Conservation (phyloP, 805 yeast genomes). For the Yarrowia alimentaria region DNA sequence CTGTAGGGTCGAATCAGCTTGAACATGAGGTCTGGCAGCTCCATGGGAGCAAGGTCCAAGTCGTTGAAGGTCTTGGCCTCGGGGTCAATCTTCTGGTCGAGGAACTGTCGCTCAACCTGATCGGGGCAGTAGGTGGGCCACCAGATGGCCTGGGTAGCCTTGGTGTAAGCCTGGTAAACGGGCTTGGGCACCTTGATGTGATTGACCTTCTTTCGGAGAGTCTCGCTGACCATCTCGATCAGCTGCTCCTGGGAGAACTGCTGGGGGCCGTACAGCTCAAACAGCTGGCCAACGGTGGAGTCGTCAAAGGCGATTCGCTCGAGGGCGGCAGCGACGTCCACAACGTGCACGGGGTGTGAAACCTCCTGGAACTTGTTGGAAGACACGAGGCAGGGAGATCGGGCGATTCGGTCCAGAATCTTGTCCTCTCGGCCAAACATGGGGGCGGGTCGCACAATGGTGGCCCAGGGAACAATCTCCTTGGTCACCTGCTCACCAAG, state of each 20-base stretch:
- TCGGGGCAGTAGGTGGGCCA: slow-evolving; percentile 62
- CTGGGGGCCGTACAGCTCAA: slow-evolving; percentile 73
- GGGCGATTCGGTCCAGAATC: slow-evolving; percentile 59
- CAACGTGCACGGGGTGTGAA: slow-evolving; percentile 68
- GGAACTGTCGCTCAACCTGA: slow-evolving; percentile 67
- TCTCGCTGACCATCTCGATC: slow-evolving; percentile 66
- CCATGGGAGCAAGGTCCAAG: slow-evolving; percentile 53
- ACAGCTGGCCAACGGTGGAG: slow-evolving; percentile 71
- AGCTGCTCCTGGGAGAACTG: slow-evolving; percentile 59
- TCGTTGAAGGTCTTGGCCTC: slow-evolving; percentile 64
- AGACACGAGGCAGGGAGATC: slow-evolving; percentile 59
- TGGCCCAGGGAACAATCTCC: slow-evolving; percentile 67
- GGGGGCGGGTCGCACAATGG: slow-evolving; percentile 83
- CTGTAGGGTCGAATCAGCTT: slow-evolving; percentile 36
- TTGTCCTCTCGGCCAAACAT: slow-evolving; percentile 74
- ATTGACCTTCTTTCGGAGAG: slow-evolving; percentile 47
- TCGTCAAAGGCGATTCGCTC: slow-evolving; percentile 80
- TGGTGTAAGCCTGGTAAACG: slow-evolving; percentile 41
- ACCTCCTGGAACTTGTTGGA: slow-evolving; percentile 63
- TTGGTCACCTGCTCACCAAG: slow-evolving; percentile 69
- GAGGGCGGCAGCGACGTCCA: slow-evolving; percentile 75
- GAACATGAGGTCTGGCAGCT: slow-evolving; percentile 49
- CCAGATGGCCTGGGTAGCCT: slow-evolving; percentile 43
- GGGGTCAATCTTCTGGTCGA: slow-evolving; percentile 62
- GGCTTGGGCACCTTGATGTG: slow-evolving; percentile 45